Evolutionary conservation across 805 yeast genomes (phyloP).

Genomic region (Teunomyces atbi): DNA sequence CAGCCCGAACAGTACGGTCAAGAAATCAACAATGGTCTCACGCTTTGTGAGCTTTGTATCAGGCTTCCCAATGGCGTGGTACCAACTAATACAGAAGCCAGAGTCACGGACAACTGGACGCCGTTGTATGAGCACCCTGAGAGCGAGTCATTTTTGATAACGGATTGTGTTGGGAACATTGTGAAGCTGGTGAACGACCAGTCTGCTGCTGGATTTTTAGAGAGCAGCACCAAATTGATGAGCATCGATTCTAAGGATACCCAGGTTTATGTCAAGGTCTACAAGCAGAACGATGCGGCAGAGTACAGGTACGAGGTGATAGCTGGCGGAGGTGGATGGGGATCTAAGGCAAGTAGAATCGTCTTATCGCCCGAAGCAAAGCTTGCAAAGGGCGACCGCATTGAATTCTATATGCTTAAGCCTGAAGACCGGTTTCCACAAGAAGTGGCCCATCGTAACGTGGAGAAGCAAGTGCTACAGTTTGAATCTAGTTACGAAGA

Average conservation of each 20-base stretch:
- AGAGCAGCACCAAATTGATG: slow-evolving; percentile 42
- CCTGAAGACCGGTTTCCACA: slow-evolving; percentile 28
- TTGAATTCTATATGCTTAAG: slow-evolving; percentile 47
- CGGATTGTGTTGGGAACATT: slow-evolving; percentile 55
- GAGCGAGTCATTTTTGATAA: slow-evolving; percentile 36
- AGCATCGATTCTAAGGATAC: slow-evolving; percentile 42
- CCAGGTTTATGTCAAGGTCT: slow-evolving; percentile 37
- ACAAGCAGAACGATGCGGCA: slow-evolving; percentile 11
- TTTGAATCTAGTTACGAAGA: slow-evolving; percentile 37
- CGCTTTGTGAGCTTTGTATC: slow-evolving; percentile 26
- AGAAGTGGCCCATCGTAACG: slow-evolving; percentile 2
- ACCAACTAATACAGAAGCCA: slow-evolving; percentile 2
- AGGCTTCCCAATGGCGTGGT: slow-evolving; percentile 17
- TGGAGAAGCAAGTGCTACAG: background rate
- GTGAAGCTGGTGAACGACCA: slow-evolving; percentile 52
- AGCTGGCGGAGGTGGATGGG: slow-evolving; percentile 81
- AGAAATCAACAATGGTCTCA: slow-evolving; percentile 25
- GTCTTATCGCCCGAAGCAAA: slow-evolving; percentile 61
- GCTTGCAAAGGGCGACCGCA: slow-evolving; percentile 41
- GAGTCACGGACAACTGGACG: slow-evolving; percentile 31
- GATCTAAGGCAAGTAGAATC: slow-evolving; percentile 62
- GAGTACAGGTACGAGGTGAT: slow-evolving; percentile 48
- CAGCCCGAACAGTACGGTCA: slow-evolving; percentile 11
- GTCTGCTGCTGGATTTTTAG: slow-evolving; percentile 59
- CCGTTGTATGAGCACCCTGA: slow-evolving; percentile 22